A percentile compares a stretch with the other conserved stretches of the same genome.
Conservation (phyloP, 2,329 filamentous ascomycete genomes). For the Stachybotrys chartarum region DNA sequence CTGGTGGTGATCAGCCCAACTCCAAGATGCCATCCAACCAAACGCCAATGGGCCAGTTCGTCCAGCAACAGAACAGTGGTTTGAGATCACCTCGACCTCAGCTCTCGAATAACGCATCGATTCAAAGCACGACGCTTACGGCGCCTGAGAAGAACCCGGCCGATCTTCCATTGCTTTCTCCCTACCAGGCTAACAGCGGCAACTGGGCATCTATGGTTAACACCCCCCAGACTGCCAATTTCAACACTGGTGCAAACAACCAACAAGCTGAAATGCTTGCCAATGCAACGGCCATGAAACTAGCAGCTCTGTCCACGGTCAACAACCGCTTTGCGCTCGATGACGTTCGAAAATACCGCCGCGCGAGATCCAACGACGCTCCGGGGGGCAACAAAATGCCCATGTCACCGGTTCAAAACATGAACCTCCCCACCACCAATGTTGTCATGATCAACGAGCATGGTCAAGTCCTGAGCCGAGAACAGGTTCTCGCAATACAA, state of each 20-base stretch:
- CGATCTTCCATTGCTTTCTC: constrained; percentile 83
- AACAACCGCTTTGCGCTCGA: constrained; percentile 97
- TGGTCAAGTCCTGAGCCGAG: constrained; percentile 77
- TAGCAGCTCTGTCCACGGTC: constrained; percentile 91
- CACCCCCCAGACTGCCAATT: constrained; percentile 89
- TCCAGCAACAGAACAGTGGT: constrained; percentile 66
- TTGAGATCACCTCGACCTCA: constrained; percentile 76
- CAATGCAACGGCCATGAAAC: constrained; percentile 97
- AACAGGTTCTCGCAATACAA: constrained; percentile 78
- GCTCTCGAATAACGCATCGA: constrained; percentile 58
- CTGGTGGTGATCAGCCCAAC: constrained; percentile 40
- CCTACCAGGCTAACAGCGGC: constrained; percentile 70
- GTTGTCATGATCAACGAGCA: constrained; percentile 93
- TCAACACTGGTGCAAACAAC: constrained; percentile 49
- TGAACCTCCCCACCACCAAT: constrained; percentile 62
- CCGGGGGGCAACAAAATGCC: constrained; percentile 54
- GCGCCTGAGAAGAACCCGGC: constrained; percentile 56
- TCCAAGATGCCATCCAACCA: constrained; percentile 75
- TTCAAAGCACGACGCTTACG: constrained; percentile 78
- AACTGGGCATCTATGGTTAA: constrained; percentile 99
- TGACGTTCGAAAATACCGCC: constrained; percentile 92
- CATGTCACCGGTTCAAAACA: constrained; percentile 59
- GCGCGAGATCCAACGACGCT: constrained; percentile 81
- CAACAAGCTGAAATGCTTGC: constrained; percentile 95
- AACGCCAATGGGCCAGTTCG: constrained; percentile 89